Percentiles rank a stretch among this genome's conserved stretches.
Conservation (phyloP, 2,329 filamentous ascomycete genomes). For the Sarocladiaceae sp. region DNA sequence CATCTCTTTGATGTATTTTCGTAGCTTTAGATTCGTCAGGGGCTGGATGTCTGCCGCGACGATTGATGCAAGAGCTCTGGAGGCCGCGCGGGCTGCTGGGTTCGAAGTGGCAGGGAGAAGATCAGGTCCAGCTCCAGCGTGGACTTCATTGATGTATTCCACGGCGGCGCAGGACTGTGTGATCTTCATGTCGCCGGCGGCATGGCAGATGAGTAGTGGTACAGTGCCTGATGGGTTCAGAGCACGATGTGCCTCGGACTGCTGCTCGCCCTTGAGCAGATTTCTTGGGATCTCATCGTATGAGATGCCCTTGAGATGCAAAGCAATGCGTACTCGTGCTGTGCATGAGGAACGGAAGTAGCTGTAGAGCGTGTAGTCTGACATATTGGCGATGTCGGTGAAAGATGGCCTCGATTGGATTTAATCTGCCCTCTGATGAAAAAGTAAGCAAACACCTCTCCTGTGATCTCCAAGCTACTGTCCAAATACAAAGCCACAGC, state of each 20-base stretch:
- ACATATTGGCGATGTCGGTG: too few relatives aligned
- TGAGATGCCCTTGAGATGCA: conserved; percentile 49
- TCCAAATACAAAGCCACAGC: too few relatives aligned
- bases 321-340: conserved; percentile 55
- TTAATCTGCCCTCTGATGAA: too few relatives aligned
- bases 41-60: conserved; percentile 56
- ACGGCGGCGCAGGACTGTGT: conserved; percentile 56
- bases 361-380: conserved; percentile 44
- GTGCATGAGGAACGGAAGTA: conserved; percentile 63
- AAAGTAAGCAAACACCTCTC: too few relatives aligned
- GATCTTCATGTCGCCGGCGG: conserved; percentile 33
- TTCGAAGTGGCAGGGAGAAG: conserved; percentile 45
- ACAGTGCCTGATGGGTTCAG: conserved; percentile 52
- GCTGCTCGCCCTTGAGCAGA: conserved; percentile 50
- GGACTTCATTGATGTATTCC: conserved; percentile 57
- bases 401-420: too few relatives aligned
- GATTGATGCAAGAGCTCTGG: conserved; percentile 50
- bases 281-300: conserved; percentile 46
- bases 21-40: conserved; percentile 33
- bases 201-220: conserved; percentile 44
- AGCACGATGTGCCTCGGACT: conserved; percentile 35
- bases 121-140: conserved; percentile 26
- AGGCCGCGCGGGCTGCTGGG: conserved; percentile 38
- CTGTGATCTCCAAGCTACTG: too few relatives aligned
- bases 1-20: conserved; percentile 9